Evolutionary conservation across 352 stramenopile species (phyloP).

Genomic region (Phytophthora aleatoria): DNA sequence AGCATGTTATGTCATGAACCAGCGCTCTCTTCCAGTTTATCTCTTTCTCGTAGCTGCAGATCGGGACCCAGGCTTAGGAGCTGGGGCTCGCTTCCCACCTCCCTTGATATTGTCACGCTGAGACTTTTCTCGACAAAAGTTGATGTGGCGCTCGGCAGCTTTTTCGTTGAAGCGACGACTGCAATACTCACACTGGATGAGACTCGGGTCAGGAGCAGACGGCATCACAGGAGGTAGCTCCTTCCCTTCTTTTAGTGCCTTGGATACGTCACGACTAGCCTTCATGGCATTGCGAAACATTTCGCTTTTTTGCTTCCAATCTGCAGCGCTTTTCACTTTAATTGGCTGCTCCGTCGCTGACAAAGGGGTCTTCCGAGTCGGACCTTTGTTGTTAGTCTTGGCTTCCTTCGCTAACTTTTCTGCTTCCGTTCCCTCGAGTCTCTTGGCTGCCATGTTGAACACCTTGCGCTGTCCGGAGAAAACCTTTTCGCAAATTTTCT

Average conservation of each 20-base stretch:
- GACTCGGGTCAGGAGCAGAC: conserved; percentile 73
- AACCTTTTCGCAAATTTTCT: conserved; percentile 88
- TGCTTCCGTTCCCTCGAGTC: conserved; percentile 70
- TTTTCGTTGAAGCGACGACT: conserved; percentile 91
- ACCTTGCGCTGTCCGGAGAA: conserved; percentile 84
- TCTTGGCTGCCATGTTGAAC: conserved; percentile 86
- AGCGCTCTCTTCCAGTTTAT: conserved; percentile 26
- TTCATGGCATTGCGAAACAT: conserved; percentile 91
- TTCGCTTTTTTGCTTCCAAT: conserved; percentile 90
- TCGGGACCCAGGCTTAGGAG: conserved; percentile 40
- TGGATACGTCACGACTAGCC: conserved; percentile 61
- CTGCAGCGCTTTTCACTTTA: conserved; percentile 50
- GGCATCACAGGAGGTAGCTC: conserved; percentile 62
- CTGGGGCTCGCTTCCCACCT: conserved; percentile 46
- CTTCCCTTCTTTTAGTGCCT: conserved; percentile 73
- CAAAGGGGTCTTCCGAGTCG: conserved; percentile 22
- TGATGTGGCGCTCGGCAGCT: conserved; percentile 92
- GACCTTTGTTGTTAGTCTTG: conserved; percentile 27
- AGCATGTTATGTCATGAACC: neutral
- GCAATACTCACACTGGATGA: conserved; percentile 93
- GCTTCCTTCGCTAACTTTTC: conserved; percentile 68
- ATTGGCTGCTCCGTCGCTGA: conserved; percentile 58
- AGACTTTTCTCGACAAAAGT: conserved; percentile 89
- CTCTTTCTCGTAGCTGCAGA: conserved; percentile 47
- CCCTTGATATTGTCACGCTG: conserved; percentile 55